Evolutionary conservation across 2,329 filamentous ascomycete genomes (phyloP).

Genomic region (Periconia macrospinosa): DNA sequence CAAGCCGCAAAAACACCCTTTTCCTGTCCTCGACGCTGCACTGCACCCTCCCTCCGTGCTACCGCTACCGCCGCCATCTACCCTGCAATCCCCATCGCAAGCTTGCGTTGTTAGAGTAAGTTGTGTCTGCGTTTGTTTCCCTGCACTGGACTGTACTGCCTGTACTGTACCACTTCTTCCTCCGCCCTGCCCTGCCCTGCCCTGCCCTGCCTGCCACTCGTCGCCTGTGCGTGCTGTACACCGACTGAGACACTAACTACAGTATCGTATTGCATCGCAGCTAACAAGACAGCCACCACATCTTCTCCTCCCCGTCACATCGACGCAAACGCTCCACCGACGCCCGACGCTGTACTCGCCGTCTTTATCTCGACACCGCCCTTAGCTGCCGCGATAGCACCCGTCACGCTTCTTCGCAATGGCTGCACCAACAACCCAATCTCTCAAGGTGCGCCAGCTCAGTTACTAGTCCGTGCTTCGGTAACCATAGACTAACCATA

Average conservation of each 20-base stretch:
- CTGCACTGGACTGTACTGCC: too few relatives aligned
- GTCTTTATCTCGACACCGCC: constrained; percentile 1
- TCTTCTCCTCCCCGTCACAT: background rate
- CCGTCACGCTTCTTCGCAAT: constrained; percentile 42
- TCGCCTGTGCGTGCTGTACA: too few relatives aligned
- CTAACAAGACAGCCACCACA: background rate
- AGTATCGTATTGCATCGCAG: background rate
- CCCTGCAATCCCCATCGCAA: too few relatives aligned
- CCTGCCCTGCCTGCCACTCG: background rate
- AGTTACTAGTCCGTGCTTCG: background rate
- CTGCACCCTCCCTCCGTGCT: background rate
- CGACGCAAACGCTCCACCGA: constrained; percentile 12
- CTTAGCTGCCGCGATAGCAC: constrained; percentile 4
- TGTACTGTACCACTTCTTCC: background rate
- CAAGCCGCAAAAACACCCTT: constrained; percentile 41
- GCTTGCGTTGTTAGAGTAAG: background rate
- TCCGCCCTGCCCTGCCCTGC: background rate
- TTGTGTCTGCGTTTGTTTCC: background rate
- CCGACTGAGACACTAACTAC: too few relatives aligned
- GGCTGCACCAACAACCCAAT: constrained; percentile 87
- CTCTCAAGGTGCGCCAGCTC: constrained; percentile 72
- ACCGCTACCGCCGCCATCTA: background rate
- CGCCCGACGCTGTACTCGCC: constrained; percentile 5
- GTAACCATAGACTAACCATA: constrained; percentile 19
- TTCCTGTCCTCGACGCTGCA: constrained; percentile 25